These are phyloP conservation scores for Xanthoconium purpureum DNA, from an alignment of 768 basidiomycete species.

Conservation along the genomic window DNA sequence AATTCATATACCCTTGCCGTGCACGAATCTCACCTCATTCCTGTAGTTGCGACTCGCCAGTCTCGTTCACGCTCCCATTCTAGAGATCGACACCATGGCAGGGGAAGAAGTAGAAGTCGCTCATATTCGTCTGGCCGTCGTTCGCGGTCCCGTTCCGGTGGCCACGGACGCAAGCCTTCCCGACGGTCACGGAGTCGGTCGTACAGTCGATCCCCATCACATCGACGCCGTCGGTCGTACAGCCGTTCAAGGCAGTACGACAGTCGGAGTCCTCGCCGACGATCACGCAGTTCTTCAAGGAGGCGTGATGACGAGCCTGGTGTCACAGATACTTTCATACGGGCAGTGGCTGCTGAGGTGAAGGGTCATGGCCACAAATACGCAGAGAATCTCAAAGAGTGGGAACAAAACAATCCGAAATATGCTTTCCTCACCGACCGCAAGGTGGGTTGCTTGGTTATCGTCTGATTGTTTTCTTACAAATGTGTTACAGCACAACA, in stretches of 20 bases:
- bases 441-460: slow-evolving; percentile 40
- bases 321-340: slow-evolving; percentile 82
- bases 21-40: background rate
- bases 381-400: slow-evolving; percentile 67
- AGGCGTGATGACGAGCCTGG: slow-evolving; percentile 46
- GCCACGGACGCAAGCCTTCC: slow-evolving; percentile 25
- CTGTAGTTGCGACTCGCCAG: slow-evolving; percentile 22
- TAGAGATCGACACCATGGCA: slow-evolving; percentile 26
- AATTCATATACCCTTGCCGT: background rate
- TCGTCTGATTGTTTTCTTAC: slow-evolving; percentile 3
- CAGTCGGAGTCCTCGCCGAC: slow-evolving; percentile 48
- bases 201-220: slow-evolving; percentile 37
- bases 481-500: slow-evolving; percentile 51
- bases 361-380: slow-evolving; percentile 77
- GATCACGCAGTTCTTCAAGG: slow-evolving; percentile 32
- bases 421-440: slow-evolving; percentile 70
- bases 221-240: slow-evolving; percentile 43
- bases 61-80: slow-evolving; percentile 36
- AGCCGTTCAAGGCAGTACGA: slow-evolving; percentile 46
- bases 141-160: slow-evolving; percentile 34
- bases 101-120: slow-evolving; percentile 26
- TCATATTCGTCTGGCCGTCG: slow-evolving; percentile 23
- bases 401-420: slow-evolving; percentile 78
- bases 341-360: slow-evolving; percentile 82
- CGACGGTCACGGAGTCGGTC: slow-evolving; percentile 28